Conservation (phyloP, 2,329 filamentous ascomycete species). For the Curvularia spicifera region DNA sequence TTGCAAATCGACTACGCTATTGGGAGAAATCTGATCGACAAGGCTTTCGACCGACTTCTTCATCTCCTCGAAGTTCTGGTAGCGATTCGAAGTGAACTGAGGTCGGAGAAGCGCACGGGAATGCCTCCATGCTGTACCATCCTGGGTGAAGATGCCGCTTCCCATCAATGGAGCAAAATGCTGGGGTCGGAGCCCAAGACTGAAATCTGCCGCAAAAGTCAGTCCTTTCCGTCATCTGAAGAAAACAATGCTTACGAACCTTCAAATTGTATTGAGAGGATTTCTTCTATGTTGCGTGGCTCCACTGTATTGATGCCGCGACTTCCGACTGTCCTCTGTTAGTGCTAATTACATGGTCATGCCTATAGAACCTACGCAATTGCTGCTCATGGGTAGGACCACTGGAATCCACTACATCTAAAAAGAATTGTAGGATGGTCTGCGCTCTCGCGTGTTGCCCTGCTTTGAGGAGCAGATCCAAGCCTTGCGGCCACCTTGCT, state of each 20-base stretch:
- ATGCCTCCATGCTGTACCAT: conserved; percentile 36
- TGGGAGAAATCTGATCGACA: conserved; percentile 9
- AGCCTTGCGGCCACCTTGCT: conserved; percentile 20
- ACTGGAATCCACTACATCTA: conserved; percentile 42
- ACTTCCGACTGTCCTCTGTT: conserved; percentile 10
- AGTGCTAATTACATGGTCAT: background rate
- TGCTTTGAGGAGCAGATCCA: conserved; percentile 23
- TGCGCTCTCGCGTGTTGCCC: conserved; percentile 11
- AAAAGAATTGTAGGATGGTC: conserved; percentile 32
- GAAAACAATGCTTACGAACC: conserved; percentile 1
- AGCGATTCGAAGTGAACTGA: conserved; percentile 45
- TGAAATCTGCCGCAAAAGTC: conserved; percentile 10
- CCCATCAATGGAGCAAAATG: conserved; percentile 22
- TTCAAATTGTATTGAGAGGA: conserved; percentile 24
- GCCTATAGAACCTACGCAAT: conserved; percentile 2
- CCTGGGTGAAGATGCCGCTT: conserved; percentile 27
- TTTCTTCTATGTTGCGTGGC: conserved; percentile 26
- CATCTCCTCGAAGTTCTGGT: conserved; percentile 41
- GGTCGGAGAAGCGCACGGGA: conserved; percentile 43
- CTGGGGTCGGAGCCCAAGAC: conserved; percentile 11
- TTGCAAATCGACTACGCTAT: conserved; percentile 44
- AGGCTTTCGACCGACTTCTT: conserved; percentile 30
- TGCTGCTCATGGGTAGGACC: conserved; percentile 20
- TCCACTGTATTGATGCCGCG: conserved; percentile 20
- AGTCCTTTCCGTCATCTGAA: background rate